Evolutionary conservation across 306 rosid species (phyloP).

Genomic region (Fragaria vesca): DNA sequence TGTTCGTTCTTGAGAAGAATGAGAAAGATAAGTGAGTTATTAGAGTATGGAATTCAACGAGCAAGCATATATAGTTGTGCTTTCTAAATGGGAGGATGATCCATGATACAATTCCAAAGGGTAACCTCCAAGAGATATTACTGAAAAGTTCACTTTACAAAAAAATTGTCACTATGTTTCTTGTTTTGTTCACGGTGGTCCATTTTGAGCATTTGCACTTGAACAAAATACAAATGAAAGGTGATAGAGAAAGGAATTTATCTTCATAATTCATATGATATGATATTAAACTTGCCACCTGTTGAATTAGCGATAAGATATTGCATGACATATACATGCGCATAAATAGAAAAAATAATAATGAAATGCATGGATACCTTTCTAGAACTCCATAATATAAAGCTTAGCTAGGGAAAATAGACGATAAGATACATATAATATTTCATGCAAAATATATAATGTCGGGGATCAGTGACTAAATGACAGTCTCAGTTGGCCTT

Average conservation of each 20-base stretch:
- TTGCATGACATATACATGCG: conserved; percentile 28
- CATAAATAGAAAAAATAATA: conserved; percentile 4
- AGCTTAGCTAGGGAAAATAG: neutral
- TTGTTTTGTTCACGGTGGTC: conserved; percentile 47
- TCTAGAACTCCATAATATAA: neutral
- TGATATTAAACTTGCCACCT: conserved; percentile 19
- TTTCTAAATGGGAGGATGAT: neutral
- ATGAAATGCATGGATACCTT: conserved; percentile 43
- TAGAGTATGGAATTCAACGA: too few relatives aligned
- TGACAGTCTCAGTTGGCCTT: conserved; percentile 43
- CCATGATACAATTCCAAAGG: conserved; percentile 6
- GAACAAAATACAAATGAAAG: neutral
- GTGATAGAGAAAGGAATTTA: neutral
- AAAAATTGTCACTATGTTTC: conserved; percentile 39
- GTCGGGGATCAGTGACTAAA: conserved; percentile 63
- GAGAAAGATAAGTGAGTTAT: neutral
- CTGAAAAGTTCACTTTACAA: conserved; percentile 29
- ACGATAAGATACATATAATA: conserved; percentile 5
- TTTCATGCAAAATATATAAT: conserved; percentile 44
- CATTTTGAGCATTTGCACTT: conserved; percentile 28
- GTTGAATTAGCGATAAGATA: conserved; percentile 37
- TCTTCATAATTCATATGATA: neutral
- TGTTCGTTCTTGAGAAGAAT: too few relatives aligned
- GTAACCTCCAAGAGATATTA: conserved; percentile 39
- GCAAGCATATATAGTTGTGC: too few relatives aligned